A percentile compares a stretch with the other conserved stretches of the same genome.
Conservation (phyloP, 75 land plant genomes). For the Cunninghamia lanceolata region DNA sequence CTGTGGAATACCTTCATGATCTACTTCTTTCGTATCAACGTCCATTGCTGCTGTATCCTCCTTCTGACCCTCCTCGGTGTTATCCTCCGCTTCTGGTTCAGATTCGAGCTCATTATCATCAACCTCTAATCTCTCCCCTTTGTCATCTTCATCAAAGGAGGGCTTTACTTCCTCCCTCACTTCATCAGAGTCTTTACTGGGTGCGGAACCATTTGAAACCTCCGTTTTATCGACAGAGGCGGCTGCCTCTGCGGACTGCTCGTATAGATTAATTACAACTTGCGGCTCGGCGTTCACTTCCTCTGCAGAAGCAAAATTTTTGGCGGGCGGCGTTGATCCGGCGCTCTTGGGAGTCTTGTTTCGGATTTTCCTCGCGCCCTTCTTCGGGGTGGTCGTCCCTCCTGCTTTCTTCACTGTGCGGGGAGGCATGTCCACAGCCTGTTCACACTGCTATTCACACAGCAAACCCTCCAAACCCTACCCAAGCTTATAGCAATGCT, state of each 20-base stretch:
- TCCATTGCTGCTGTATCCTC: conserved; percentile 10
- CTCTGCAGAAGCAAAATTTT: not conserved
- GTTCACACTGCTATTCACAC: too few relatives aligned
- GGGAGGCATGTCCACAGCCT: not conserved
- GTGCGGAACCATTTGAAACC: not conserved
- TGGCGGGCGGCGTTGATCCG: not conserved
- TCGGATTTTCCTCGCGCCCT: not conserved
- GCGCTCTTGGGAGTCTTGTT: not conserved
- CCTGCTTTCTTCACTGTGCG: not conserved
- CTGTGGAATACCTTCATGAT: conserved; percentile 21
- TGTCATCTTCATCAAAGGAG: too few relatives aligned
- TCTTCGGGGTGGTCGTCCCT: not conserved
- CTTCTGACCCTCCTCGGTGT: not conserved
- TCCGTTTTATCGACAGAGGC: not conserved
- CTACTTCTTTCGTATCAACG: conserved; percentile 19
- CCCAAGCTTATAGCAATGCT: too few relatives aligned
- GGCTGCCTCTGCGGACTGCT: not conserved
- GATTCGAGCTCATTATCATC: too few relatives aligned
- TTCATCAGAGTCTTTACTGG: conserved; percentile 36
- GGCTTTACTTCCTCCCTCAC: conserved; percentile 38
- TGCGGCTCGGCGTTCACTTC: not conserved
- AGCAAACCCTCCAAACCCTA: too few relatives aligned
- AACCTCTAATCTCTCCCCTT: too few relatives aligned
- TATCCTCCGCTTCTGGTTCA: too few relatives aligned
- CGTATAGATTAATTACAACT: not conserved